Conservation (phyloP, 352 stramenopile genomes). For the Phytopythium ostracodes region DNA sequence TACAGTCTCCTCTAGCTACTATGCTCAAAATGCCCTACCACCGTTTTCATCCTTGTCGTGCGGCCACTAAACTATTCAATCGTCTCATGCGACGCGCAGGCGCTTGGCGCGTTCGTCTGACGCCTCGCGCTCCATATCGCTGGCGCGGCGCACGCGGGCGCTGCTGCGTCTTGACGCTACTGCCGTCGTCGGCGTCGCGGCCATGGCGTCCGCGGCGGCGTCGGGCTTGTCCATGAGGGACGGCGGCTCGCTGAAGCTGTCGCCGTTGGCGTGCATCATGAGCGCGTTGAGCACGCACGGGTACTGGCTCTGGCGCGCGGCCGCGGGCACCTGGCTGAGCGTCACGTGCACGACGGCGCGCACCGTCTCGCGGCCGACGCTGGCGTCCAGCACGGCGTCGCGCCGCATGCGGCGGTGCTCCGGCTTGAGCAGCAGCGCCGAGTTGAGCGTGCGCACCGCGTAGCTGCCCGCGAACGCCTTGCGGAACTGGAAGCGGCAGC, state of each 20-base stretch:
- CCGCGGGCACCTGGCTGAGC: slow-evolving; percentile 56
- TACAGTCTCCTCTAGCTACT: not conserved
- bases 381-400: slow-evolving; percentile 51
- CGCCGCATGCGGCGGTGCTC: slow-evolving; percentile 53
- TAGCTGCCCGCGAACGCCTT: slow-evolving; percentile 80
- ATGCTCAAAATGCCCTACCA: no score
- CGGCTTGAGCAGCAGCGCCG: slow-evolving; percentile 60
- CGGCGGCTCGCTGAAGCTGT: slow-evolving; percentile 45
- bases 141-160: slow-evolving; percentile 5
- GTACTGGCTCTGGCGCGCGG: slow-evolving; percentile 61
- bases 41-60: no score
- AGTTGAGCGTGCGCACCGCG: slow-evolving; percentile 77
- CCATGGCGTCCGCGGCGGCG: not conserved
- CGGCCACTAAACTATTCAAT: no score
- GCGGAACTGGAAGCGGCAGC: slow-evolving; percentile 91
- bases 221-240: slow-evolving; percentile 37
- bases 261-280: slow-evolving; percentile 74
- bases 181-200: slow-evolving; percentile 3
- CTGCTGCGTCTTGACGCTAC: slow-evolving; percentile 2
- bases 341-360: slow-evolving; percentile 76
- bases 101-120: not conserved
- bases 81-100: not conserved
- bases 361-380: slow-evolving; percentile 55
- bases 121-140: slow-evolving; percentile 2
- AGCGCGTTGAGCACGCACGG: slow-evolving; percentile 79